Evolutionary conservation across 75 land plant species (phyloP).

Genomic region (Selaginella moellendorffii): DNA sequence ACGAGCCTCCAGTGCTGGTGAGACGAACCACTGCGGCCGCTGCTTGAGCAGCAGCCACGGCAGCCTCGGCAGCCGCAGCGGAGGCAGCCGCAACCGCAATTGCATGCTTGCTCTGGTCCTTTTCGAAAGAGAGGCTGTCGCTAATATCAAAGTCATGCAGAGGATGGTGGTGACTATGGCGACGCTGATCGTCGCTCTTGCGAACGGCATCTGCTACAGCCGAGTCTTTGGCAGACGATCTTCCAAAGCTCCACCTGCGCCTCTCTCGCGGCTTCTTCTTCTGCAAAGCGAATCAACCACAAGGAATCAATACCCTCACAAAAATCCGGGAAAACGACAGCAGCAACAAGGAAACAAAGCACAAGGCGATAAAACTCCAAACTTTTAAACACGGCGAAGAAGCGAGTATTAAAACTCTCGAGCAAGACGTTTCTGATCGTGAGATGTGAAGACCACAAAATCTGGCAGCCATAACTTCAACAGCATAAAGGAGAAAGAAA

Average conservation of each 20-base stretch:
- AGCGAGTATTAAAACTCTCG: no score
- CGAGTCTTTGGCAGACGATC: background rate
- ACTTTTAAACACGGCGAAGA: no score
- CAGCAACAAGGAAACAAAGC: no score
- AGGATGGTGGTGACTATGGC: background rate
- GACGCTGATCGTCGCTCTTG: background rate
- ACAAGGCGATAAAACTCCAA: no score
- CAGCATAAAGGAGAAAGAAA: no score
- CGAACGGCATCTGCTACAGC: background rate
- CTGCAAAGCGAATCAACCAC: no score
- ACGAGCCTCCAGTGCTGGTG: slow-evolving; percentile 31
- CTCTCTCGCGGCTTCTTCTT: background rate
- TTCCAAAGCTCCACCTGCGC: slow-evolving; percentile 15
- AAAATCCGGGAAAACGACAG: no score
- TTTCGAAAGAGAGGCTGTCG: background rate
- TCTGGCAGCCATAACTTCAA: no score
- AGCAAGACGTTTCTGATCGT: no score
- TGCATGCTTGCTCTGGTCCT: slow-evolving; percentile 36
- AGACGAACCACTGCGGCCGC: slow-evolving; percentile 54
- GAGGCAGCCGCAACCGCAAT: slow-evolving; percentile 65
- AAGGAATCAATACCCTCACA: no score
- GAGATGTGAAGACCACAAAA: no score
- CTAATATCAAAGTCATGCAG: background rate
- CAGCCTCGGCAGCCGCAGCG: slow-evolving; percentile 56
- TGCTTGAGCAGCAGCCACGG: slow-evolving; percentile 57